Evolutionary conservation across 2,329 filamentous ascomycete genomes (phyloP).

Genomic region (Waltergamsia citrina): DNA sequence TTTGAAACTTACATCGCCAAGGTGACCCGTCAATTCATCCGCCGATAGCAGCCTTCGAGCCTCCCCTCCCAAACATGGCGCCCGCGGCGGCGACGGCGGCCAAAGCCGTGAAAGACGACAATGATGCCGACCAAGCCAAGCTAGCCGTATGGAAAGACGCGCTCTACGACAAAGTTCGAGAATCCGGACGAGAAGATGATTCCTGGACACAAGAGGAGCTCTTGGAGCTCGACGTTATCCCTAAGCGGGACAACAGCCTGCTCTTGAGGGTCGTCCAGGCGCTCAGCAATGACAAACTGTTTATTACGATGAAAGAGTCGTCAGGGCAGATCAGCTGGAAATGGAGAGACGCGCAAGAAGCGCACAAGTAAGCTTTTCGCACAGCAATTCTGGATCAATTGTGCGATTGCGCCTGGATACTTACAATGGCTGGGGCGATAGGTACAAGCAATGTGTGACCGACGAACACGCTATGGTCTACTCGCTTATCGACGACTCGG

Average conservation of each 20-base stretch:
- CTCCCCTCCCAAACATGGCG: no score
- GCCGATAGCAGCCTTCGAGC: no score
- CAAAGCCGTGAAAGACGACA: constrained; percentile 11
- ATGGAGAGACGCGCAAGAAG: constrained; percentile 49
- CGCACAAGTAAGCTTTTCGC: constrained; percentile 41
- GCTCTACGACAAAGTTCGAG: constrained; percentile 46
- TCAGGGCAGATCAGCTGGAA: constrained; percentile 40
- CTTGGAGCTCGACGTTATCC: constrained; percentile 45
- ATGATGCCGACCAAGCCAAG: constrained; percentile 28
- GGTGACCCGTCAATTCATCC: not conserved
- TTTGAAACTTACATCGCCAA: not conserved
- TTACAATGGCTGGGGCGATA: constrained; percentile 15
- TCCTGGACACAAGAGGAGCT: constrained; percentile 52
- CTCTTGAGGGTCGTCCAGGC: constrained; percentile 47
- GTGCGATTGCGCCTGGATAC: not conserved
- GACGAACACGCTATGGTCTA: constrained; percentile 81
- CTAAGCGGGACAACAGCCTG: constrained; percentile 43
- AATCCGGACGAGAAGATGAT: constrained; percentile 34
- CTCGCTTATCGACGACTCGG: constrained; percentile 77
- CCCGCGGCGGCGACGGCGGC: constrained; percentile 9
- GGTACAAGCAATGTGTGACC: constrained; percentile 49
- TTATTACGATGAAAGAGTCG: constrained; percentile 33
- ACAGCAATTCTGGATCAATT: constrained; percentile 1
- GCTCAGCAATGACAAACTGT: constrained; percentile 50
- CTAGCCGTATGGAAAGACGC: constrained; percentile 42